A percentile compares a stretch with the other conserved stretches of the same genome.
Evolutionary conservation across 2,329 filamentous ascomycete genomes (phyloP).

Genomic region (Pseudopithomyces chartarum): DNA sequence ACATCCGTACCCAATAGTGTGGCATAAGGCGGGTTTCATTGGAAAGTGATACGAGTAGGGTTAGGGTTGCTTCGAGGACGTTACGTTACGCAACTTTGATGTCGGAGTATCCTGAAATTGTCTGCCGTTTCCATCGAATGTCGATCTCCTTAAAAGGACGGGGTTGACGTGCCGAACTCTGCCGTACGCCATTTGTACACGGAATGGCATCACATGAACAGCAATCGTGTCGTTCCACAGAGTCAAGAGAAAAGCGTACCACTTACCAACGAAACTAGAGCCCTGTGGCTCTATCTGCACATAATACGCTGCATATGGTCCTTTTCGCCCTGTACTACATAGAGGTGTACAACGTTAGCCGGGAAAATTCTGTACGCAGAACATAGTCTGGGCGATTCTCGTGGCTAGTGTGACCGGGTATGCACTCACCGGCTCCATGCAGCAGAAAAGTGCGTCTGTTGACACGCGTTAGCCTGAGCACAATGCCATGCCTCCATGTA

Average conservation of each 20-base stretch:
- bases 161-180: neutral
- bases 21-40: neutral
- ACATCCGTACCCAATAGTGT: neutral
- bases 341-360: slow-evolving; percentile 48
- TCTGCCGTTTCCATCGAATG: neutral
- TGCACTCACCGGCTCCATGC: slow-evolving; percentile 58
- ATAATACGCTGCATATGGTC: slow-evolving; percentile 73
- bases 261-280: slow-evolving; percentile 72
- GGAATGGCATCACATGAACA: slow-evolving; percentile 2
- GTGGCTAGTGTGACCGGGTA: neutral
- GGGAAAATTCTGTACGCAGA: slow-evolving; percentile 27
- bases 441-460: slow-evolving; percentile 77
- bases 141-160: neutral
- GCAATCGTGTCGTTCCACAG: neutral
- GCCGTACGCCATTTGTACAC: neutral
- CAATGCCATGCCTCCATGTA: slow-evolving; percentile 8
- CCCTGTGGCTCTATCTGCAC: slow-evolving; percentile 74
- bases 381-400: neutral
- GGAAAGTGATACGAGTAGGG: neutral
- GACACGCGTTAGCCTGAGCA: neutral
- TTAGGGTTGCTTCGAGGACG: neutral
- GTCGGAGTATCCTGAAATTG: neutral
- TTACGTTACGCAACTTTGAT: neutral
- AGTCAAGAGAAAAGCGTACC: slow-evolving; percentile 5
- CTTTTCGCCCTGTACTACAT: slow-evolving; percentile 76